A percentile compares a stretch with the other conserved stretches of the same genome.
Evolutionary conservation across 805 yeast genomes (phyloP).

Genomic region (Kluyveromyces dobzhanskii): DNA sequence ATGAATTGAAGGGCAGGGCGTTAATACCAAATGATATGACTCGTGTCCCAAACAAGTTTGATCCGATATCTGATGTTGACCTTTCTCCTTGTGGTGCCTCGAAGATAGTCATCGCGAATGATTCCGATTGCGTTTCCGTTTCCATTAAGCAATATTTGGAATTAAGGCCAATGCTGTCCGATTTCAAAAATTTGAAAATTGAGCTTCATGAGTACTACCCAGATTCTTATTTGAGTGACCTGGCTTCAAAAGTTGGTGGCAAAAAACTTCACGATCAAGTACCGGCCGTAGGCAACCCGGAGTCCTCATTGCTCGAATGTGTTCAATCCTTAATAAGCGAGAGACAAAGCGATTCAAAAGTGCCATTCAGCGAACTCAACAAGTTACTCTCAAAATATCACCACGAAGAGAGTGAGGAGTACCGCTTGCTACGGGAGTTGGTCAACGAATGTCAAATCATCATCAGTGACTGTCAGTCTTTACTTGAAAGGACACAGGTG

Average conservation of each 20-base stretch:
- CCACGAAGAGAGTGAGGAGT: not conserved
- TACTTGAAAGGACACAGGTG: not conserved
- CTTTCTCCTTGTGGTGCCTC: constrained; percentile 47
- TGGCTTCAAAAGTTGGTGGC: not conserved
- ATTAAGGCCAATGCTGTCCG: constrained; percentile 7
- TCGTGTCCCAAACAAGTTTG: constrained; percentile 31
- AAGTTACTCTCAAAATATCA: not conserved
- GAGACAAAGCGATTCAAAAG: not conserved
- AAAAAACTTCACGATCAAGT: not conserved
- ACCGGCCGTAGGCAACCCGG: not conserved
- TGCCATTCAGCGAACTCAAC: not conserved
- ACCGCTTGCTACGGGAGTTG: constrained; percentile 8
- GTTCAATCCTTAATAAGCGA: not conserved
- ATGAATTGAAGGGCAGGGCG: constrained; percentile 40
- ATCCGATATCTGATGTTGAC: constrained; percentile 46
- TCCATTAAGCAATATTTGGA: constrained; percentile 27
- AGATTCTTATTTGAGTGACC: constrained; percentile 27
- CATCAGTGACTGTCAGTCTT: constrained; percentile 2
- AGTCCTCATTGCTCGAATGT: not conserved
- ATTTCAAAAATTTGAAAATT: constrained; percentile 8
- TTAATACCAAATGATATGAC: constrained; percentile 24
- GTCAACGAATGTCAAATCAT: not conserved
- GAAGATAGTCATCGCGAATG: constrained; percentile 34
- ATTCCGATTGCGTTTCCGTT: constrained; percentile 28
- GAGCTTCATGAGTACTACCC: constrained; percentile 41